Percentiles rank a stretch among this genome's conserved stretches.
Evolutionary conservation across 768 basidiomycete genomes (phyloP).

Genomic region (Coprinopsis cinerea): DNA sequence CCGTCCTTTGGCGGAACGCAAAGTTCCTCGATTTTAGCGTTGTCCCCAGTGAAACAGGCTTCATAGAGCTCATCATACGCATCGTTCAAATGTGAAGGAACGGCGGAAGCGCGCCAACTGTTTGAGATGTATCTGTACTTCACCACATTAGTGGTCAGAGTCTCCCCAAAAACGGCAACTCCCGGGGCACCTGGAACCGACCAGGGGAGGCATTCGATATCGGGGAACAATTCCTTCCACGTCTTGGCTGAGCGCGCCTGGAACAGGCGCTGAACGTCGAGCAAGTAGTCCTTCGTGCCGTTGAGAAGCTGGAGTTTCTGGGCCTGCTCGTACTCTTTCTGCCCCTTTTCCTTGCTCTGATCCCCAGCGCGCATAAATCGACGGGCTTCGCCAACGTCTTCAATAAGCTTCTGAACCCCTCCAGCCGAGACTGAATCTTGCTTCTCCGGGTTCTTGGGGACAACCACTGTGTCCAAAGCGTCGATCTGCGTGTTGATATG

Average conservation of each 20-base stretch:
- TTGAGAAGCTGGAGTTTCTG: slow-evolving; percentile 16
- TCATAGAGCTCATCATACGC: slow-evolving; percentile 52
- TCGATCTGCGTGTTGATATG: slow-evolving; percentile 18
- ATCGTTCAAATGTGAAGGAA: slow-evolving; percentile 28
- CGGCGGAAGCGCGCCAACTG: slow-evolving; percentile 21
- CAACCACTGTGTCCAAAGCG: slow-evolving; percentile 14
- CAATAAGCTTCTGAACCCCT: too few species aligned
- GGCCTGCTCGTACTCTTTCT: slow-evolving; percentile 7
- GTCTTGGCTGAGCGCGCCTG: slow-evolving; percentile 32
- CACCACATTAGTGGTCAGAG: not conserved
- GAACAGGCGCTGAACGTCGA: slow-evolving; percentile 28
- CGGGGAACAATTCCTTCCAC: slow-evolving; percentile 35
- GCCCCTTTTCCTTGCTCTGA: not conserved
- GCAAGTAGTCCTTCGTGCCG: slow-evolving; percentile 27
- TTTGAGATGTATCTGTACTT: slow-evolving; percentile 12
- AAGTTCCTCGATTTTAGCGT: slow-evolving; percentile 42
- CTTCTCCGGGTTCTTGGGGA: not conserved
- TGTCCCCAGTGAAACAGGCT: slow-evolving; percentile 49
- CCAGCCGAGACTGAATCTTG: not conserved
- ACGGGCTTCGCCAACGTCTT: too few species aligned
- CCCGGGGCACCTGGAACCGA: not conserved
- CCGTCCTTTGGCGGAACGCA: slow-evolving; percentile 41
- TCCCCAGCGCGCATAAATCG: too few species aligned
- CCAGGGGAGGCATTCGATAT: slow-evolving; percentile 14
- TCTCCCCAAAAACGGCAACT: not conserved